Percentiles rank a stretch among this genome's conserved stretches.
Evolutionary conservation across 2,329 filamentous ascomycete species (phyloP).

Genomic region (Colletotrichum viniferum): DNA sequence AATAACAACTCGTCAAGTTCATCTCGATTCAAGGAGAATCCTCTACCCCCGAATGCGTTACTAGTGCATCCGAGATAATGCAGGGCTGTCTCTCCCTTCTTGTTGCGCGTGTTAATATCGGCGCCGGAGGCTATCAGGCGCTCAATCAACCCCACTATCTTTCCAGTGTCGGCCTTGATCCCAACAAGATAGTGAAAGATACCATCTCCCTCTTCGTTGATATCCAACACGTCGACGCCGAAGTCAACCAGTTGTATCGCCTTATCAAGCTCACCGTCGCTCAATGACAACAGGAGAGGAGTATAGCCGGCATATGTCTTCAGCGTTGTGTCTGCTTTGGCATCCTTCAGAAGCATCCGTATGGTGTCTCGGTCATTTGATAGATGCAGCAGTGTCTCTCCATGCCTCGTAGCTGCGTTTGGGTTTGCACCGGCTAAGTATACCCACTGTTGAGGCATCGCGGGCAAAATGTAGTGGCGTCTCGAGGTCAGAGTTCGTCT

Average conservation of each 20-base stretch:
- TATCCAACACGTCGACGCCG: constrained; percentile 21
- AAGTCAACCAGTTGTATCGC: not conserved
- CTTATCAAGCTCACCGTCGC: not conserved
- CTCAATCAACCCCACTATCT: not conserved
- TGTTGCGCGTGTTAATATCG: constrained; percentile 25
- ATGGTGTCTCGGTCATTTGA: not conserved
- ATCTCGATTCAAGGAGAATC: not conserved
- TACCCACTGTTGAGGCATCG: not conserved
- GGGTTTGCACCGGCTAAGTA: constrained; percentile 27
- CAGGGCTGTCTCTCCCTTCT: constrained; percentile 22
- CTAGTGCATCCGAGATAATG: not conserved
- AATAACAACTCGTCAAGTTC: not conserved
- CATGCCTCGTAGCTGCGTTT: constrained; percentile 19
- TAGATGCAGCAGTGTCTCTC: not conserved
- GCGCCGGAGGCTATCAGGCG: constrained; percentile 23
- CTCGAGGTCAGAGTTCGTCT: not conserved
- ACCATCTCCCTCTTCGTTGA: constrained; percentile 25
- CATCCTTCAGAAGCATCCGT: not conserved
- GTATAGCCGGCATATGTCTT: not conserved
- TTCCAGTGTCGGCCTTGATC: not conserved
- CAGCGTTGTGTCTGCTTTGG: not conserved
- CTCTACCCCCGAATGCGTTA: not conserved
- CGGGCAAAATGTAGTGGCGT: not conserved
- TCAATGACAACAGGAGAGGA: not conserved
- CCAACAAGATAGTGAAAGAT: constrained; percentile 11